phyloP scores from a whole-genome alignment of 805 yeast species.

The Candida corydali region DNA sequence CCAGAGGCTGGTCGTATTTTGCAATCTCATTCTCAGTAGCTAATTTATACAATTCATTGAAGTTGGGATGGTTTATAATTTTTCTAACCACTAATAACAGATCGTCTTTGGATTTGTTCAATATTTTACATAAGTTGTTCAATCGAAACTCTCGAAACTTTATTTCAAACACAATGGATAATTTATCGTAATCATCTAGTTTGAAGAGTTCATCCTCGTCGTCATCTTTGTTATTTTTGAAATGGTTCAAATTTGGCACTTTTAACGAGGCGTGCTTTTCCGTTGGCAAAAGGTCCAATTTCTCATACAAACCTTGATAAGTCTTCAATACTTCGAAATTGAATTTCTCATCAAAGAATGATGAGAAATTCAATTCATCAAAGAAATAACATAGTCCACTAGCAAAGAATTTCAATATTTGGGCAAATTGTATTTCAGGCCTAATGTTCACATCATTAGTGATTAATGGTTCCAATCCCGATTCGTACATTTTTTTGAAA shows the following conservation, averaged over 20 bases:
- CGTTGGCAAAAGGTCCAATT: slow-evolving; percentile 2
- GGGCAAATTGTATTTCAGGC: slow-evolving; percentile 2
- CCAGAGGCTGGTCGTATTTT: neutral
- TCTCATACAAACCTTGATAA: slow-evolving; percentile 1
- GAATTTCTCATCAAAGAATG: slow-evolving; percentile 2
- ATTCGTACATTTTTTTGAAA: slow-evolving; percentile 5
- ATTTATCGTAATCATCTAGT: slow-evolving; percentile 1
- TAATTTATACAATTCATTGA: slow-evolving; percentile 1
- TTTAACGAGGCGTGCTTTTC: slow-evolving; percentile 2
- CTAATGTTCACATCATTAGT: neutral
- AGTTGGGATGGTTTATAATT: slow-evolving; percentile 2
- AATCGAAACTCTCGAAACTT: slow-evolving; percentile 4
- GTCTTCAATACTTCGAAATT: slow-evolving; percentile 5
- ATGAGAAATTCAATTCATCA: slow-evolving; percentile 5
- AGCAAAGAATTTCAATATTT: slow-evolving; percentile 2
- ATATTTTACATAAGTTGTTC: slow-evolving; percentile 1
- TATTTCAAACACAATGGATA: neutral
- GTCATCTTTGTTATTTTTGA: neutral
- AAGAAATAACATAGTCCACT: slow-evolving; percentile 3
- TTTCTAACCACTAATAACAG: slow-evolving; percentile 2
- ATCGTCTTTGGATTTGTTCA: neutral
- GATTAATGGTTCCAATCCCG: slow-evolving; percentile 1
- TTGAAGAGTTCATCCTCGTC: neutral
- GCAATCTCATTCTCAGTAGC: neutral
- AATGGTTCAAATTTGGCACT: slow-evolving; percentile 4